These are phyloP conservation scores for Xylaria palmicola DNA, from an alignment of 495 filamentous ascomycete genomes.

Conservation along the genomic window DNA sequence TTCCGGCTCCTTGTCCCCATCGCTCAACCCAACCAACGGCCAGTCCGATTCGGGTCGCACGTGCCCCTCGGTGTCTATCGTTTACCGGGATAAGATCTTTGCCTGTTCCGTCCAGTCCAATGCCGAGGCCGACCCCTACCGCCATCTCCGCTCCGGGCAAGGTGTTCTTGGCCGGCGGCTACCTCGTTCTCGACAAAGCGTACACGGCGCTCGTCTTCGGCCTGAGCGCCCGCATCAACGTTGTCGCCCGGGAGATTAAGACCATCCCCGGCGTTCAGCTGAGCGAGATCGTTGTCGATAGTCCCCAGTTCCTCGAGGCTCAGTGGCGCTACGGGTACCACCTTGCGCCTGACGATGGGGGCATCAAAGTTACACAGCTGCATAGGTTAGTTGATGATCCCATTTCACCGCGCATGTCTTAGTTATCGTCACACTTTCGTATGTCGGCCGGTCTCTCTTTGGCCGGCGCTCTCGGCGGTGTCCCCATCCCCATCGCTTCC, in stretches of 20 bases:
- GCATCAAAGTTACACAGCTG: constrained; percentile 73
- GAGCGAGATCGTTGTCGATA: constrained; percentile 75
- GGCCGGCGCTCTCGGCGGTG: not conserved
- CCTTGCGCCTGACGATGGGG: constrained; percentile 65
- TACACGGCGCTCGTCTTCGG: constrained; percentile 93
- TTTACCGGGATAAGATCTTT: not conserved
- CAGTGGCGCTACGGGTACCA: constrained; percentile 82
- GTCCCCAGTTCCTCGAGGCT: constrained; percentile 85
- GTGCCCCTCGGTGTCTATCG: not conserved
- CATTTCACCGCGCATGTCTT: not conserved
- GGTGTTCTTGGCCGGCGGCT: constrained; percentile 91
- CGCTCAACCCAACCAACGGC: not conserved
- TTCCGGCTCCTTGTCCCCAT: not conserved
- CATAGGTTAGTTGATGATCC: constrained; percentile 61
- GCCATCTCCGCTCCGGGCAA: constrained; percentile 94
- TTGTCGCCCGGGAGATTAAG: constrained; percentile 65
- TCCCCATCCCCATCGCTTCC: not conserved
- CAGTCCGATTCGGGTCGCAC: not conserved
- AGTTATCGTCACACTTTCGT: constrained; percentile 9
- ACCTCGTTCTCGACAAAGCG: constrained; percentile 84
- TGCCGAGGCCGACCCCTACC: constrained; percentile 25
- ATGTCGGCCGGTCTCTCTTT: not conserved
- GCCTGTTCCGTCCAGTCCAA: constrained; percentile 7
- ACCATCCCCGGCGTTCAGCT: constrained; percentile 57
- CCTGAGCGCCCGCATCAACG: constrained; percentile 89